Percentiles rank a stretch among this genome's conserved stretches.
Evolutionary conservation across 2,329 filamentous ascomycete species (phyloP).

Genomic region (Pseudogymnoascus sp.): DNA sequence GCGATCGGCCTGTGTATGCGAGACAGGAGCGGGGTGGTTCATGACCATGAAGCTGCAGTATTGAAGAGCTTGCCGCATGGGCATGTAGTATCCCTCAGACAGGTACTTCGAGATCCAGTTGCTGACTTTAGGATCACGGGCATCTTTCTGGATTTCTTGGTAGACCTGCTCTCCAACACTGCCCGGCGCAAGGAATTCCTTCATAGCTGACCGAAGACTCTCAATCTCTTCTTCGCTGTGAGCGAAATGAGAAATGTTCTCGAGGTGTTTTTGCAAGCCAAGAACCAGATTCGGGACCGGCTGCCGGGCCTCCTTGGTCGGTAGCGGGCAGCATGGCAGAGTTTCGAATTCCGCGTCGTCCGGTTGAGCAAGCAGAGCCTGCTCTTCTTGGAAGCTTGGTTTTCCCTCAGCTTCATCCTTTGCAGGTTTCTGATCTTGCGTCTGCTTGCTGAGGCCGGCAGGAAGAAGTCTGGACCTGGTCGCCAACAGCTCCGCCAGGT

Average conservation of each 20-base stretch:
- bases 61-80: conserved; percentile 18
- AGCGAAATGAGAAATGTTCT: background rate
- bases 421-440: background rate
- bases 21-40: conserved; percentile 16
- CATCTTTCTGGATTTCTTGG: conserved; percentile 12
- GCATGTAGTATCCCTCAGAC: conserved; percentile 16
- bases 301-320: background rate
- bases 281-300: background rate
- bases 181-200: conserved; percentile 11
- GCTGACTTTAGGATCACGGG: conserved; percentile 17
- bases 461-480: conserved; percentile 21
- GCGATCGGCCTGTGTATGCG: conserved; percentile 22
- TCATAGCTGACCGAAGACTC: conserved; percentile 9
- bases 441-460: background rate
- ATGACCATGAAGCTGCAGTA: conserved; percentile 21
- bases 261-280: background rate
- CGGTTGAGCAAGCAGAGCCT: background rate
- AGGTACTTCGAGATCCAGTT: conserved; percentile 21
- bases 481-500: conserved; percentile 21
- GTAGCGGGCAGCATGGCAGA: background rate
- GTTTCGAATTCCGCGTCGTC: background rate
- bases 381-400: background rate
- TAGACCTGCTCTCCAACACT: conserved; percentile 15
- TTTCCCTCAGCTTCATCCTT: background rate
- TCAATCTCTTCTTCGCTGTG: conserved; percentile 13